Percentiles rank a stretch among this genome's conserved stretches.
Conservation (phyloP, 2,329 filamentous ascomycete species). For the Graphilbum fragrans region DNA sequence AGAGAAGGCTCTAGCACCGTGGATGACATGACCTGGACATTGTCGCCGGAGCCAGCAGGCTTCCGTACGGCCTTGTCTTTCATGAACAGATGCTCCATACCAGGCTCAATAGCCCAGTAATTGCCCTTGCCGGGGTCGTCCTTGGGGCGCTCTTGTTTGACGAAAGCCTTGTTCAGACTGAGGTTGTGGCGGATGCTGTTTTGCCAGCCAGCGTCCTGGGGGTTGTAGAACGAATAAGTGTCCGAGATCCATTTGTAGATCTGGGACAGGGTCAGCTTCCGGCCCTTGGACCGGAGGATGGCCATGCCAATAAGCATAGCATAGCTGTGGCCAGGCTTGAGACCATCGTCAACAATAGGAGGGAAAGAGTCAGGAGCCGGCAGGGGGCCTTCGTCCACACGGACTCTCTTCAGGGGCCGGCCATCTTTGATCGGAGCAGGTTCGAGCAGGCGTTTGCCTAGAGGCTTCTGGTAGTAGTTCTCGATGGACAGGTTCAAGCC, state of each 20-base stretch:
- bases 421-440: constrained; percentile 60
- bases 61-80: constrained; percentile 69
- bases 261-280: constrained; percentile 78
- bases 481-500: constrained; percentile 38
- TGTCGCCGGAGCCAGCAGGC: constrained; percentile 41
- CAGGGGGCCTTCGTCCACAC: constrained; percentile 42
- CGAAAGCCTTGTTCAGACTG: constrained; percentile 90
- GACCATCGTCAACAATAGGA: constrained; percentile 68
- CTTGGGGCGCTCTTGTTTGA: constrained; percentile 91
- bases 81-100: constrained; percentile 79
- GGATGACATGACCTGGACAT: constrained; percentile 43
- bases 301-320: constrained; percentile 94
- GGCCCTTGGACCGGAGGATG: constrained; percentile 73
- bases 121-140: constrained; percentile 96
- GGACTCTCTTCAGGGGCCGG: constrained; percentile 55
- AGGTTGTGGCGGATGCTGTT: constrained; percentile 98
- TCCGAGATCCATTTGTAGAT: constrained; percentile 99
- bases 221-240: constrained; percentile 77
- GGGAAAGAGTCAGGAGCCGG: constrained; percentile 74
- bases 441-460: constrained; percentile 57
- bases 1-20: constrained; percentile 36
- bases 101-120: constrained; percentile 90
- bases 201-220: constrained; percentile 84
- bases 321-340: constrained; percentile 86
- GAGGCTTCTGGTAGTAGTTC: constrained; percentile 38